Percentiles rank a stretch among this genome's conserved stretches.
These are phyloP conservation scores for Fusarium nygamai DNA, from an alignment of 2,329 filamentous ascomycete genomes.

Conservation along the genomic window DNA sequence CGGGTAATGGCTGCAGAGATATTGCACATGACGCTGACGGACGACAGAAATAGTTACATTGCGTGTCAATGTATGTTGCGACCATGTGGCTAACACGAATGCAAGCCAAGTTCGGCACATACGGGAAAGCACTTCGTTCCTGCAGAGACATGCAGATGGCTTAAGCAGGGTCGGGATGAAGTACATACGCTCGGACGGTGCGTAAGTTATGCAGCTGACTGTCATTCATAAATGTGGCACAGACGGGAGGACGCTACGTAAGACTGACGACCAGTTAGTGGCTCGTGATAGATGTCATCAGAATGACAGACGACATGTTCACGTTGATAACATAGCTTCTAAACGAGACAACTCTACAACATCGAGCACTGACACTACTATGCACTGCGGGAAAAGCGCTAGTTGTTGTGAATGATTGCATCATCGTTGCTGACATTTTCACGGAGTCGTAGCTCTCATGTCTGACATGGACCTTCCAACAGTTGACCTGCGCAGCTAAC, in stretches of 20 bases:
- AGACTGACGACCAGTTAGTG: neutral
- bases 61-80: neutral
- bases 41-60: neutral
- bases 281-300: neutral
- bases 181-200: neutral
- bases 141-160: neutral
- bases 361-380: neutral
- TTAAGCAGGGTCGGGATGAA: neutral
- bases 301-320: neutral
- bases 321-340: neutral
- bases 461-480: neutral
- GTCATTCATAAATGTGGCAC: neutral
- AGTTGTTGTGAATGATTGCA: neutral
- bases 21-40: conserved; percentile 5
- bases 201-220: neutral
- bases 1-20: neutral
- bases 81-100: neutral
- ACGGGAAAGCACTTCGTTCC: neutral
- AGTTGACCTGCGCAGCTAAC: neutral
- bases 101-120: neutral
- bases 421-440: neutral
- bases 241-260: neutral
- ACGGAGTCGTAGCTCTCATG: neutral
- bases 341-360: fast-evolving
- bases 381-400: fast-evolving